Base-by-base conservation (phyloP, 306 rosid species). In the Cucurbita maxima region DNA sequence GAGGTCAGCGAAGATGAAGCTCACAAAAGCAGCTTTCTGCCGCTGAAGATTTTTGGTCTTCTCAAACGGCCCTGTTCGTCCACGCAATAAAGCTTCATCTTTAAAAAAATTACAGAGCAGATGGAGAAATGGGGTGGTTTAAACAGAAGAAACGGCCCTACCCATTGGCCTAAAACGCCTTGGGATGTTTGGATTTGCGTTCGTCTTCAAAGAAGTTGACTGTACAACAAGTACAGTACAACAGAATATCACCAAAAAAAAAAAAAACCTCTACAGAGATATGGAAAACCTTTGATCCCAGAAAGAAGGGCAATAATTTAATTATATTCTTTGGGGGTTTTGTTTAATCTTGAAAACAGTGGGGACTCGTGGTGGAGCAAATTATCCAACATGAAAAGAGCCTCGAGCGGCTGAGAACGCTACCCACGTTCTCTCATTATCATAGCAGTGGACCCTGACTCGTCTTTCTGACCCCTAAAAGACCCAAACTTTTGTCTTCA, bases 371-470 rank as follows among this genome's bases (percentile, higher is more conserved):
- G 20, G 54, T 76, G 7, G 74, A 67, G 45, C 18, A 25, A 43
- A 58, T 57, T 58, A 75, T 72, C 75, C 70, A 62, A 71, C 37
- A 72, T 73, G 74, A 43, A 79, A 73, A 40, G 47, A 52, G 47
- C 41, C 43, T 61, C 50, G 67, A 36, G 76, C 14, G 50, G 51
- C 47, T 61, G 22, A 83, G 83, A 78, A 22, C 30, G 75, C 55
- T 72, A 77, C 63, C 88, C 81, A 80, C 78, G 41, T 58, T 77
- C 62, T 10, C 64, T 80, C 81, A 47, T 82, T 5, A 75, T 86
- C 83, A 79, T 79, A 54, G 34, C 36, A 1, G 83, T 73, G 87
- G 85, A 73, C 85, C 83, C 81, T 58, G 41, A 25, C 40, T 67
- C 73, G 8, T 45, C 18, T 67, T 38, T 62, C 41, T 67, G 73